These are phyloP conservation scores for Glycyrrhiza uralensis DNA, from an alignment of 306 rosid genomes.

Conservation along the genomic window DNA sequence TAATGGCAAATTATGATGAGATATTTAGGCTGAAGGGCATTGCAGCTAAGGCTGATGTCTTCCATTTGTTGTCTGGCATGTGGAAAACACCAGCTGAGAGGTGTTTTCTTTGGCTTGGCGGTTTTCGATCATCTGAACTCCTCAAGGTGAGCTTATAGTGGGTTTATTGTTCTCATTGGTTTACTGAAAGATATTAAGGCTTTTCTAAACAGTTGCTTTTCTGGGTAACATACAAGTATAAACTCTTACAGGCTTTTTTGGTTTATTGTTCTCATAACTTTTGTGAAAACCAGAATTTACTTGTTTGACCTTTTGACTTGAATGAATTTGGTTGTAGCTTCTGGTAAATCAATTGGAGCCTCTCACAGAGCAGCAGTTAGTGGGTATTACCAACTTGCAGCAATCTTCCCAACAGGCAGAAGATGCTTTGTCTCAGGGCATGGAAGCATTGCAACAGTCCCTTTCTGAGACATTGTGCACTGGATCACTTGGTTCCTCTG, in stretches of 20 bases:
- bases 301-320: neutral
- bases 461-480: constrained; percentile 69
- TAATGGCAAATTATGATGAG: constrained; percentile 73
- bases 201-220: neutral
- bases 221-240: neutral
- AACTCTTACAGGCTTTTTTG: neutral
- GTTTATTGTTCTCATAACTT: neutral
- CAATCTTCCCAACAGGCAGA: constrained; percentile 91
- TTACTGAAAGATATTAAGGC: neutral
- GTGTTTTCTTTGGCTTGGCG: constrained; percentile 87
- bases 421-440: constrained; percentile 93
- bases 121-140: constrained; percentile 83
- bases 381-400: constrained; percentile 71
- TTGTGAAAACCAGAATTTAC: neutral
- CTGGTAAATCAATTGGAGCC: constrained; percentile 84
- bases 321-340: constrained; percentile 51
- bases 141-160: constrained; percentile 54
- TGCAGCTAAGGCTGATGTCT: constrained; percentile 81
- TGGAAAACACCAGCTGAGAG: constrained; percentile 93
- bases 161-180: neutral
- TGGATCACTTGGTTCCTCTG: constrained; percentile 61
- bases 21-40: constrained; percentile 61
- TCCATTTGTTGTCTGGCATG: constrained; percentile 88
- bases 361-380: constrained; percentile 78
- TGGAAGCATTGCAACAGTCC: constrained; percentile 93